A percentile compares a stretch with the other conserved stretches of the same genome.
phyloP scores from a whole-genome alignment of 2,329 filamentous ascomycete species.

The Trichothecium sympodiale region DNA sequence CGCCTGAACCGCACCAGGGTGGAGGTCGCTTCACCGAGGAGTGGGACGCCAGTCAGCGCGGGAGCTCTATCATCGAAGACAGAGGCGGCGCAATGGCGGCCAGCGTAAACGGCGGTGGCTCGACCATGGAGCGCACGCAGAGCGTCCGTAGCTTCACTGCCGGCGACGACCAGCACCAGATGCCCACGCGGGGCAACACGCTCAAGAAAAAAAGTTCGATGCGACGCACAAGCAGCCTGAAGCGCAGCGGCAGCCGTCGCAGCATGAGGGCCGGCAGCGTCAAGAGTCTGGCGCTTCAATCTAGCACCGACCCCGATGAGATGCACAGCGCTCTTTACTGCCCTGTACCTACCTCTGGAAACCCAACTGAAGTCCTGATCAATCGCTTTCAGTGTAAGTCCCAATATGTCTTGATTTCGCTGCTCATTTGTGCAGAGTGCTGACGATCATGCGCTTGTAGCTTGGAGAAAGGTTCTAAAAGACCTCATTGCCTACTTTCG shows the following conservation, averaged over 20 bases:
- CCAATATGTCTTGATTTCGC: too few relatives aligned
- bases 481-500: slow-evolving; percentile 90
- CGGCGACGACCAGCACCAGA: slow-evolving; percentile 26
- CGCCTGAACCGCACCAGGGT: neutral
- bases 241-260: slow-evolving; percentile 67
- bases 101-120: slow-evolving; percentile 8
- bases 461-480: slow-evolving; percentile 91
- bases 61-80: slow-evolving; percentile 50
- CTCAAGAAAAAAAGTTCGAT: slow-evolving; percentile 83
- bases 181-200: slow-evolving; percentile 50
- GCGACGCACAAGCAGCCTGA: slow-evolving; percentile 61
- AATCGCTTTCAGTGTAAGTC: slow-evolving; percentile 75
- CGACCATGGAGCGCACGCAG: slow-evolving; percentile 46
- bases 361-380: slow-evolving; percentile 78
- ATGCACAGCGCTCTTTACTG: slow-evolving; percentile 78
- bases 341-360: slow-evolving; percentile 77
- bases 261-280: slow-evolving; percentile 83
- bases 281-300: slow-evolving; percentile 63
- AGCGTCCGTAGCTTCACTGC: slow-evolving; percentile 45
- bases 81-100: slow-evolving; percentile 12
- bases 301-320: slow-evolving; percentile 56
- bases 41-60: slow-evolving; percentile 59
- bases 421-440: neutral
- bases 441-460: slow-evolving; percentile 28
- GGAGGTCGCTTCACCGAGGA: slow-evolving; percentile 54